A percentile compares a stretch with the other conserved stretches of the same genome.
Conservation (phyloP, 2,329 filamentous ascomycete species). For the Colletotrichum godetiae region DNA sequence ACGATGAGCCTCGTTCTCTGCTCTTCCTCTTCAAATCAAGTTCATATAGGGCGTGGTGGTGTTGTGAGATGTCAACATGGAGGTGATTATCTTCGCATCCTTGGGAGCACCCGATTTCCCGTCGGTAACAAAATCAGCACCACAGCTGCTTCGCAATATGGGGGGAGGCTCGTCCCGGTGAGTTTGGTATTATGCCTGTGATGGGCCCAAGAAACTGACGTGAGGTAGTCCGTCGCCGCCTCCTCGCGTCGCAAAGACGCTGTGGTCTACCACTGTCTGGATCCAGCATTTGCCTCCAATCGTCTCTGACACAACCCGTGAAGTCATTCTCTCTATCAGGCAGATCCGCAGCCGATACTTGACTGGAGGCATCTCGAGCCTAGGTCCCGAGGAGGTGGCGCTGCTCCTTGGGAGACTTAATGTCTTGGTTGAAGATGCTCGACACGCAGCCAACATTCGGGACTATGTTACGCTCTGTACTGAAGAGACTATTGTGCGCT, state of each 20-base stretch:
- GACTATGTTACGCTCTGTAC: slow-evolving; percentile 33
- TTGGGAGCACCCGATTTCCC: slow-evolving; percentile 10
- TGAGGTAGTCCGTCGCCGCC: slow-evolving; percentile 17
- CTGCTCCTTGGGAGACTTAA: slow-evolving; percentile 3
- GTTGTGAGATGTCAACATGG: background rate
- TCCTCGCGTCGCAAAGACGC: slow-evolving; percentile 30
- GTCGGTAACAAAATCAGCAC: background rate
- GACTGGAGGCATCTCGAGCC: background rate
- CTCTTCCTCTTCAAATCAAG: background rate
- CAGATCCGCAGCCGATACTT: slow-evolving; percentile 28
- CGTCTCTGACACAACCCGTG: slow-evolving; percentile 20
- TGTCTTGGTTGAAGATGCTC: slow-evolving; percentile 12
- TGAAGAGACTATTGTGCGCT: slow-evolving; percentile 16
- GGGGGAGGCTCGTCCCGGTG: slow-evolving; percentile 26
- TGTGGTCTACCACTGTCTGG: slow-evolving; percentile 27
- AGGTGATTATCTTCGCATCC: background rate
- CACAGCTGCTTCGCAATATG: slow-evolving; percentile 5
- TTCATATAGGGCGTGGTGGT: background rate
- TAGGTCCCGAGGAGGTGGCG: background rate
- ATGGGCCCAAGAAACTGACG: background rate
- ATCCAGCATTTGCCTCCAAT: slow-evolving; percentile 35
- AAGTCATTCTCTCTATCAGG: slow-evolving; percentile 25
- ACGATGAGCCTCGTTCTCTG: background rate
- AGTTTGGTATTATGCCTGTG: background rate
- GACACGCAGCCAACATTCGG: slow-evolving; percentile 23